These are phyloP conservation scores for Salicornia ramosissima DNA, from an alignment of 148 eudicot genomes.

Conservation along the genomic window DNA sequence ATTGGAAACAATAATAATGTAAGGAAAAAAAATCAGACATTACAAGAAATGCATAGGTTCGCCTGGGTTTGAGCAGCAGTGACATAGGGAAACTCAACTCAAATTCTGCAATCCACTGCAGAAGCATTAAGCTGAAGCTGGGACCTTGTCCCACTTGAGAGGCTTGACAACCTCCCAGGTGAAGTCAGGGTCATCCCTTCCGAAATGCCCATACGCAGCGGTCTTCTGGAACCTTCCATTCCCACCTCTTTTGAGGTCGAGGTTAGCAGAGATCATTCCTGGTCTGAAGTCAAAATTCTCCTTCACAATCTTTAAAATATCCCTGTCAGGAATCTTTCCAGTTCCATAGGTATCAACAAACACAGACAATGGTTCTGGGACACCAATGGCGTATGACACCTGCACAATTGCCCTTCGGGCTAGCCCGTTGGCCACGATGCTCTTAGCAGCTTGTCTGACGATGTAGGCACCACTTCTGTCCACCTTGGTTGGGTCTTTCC, in stretches of 20 bases:
- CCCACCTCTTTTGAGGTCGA: slow-evolving; percentile 61
- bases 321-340: slow-evolving; percentile 61
- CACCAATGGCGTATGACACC: slow-evolving; percentile 68
- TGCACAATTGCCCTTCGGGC: slow-evolving; percentile 65
- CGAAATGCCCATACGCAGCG: slow-evolving; percentile 41
- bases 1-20: slow-evolving; percentile 3
- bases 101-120: background rate
- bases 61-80: background rate
- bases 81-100: slow-evolving; percentile 3
- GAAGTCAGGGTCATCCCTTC: slow-evolving; percentile 43
- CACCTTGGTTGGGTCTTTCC: slow-evolving; percentile 56
- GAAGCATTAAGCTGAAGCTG: slow-evolving; percentile 3
- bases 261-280: slow-evolving; percentile 57
- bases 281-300: slow-evolving; percentile 69
- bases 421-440: slow-evolving; percentile 58
- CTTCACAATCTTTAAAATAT: slow-evolving; percentile 57
- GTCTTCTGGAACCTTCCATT: slow-evolving; percentile 52
- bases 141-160: slow-evolving; percentile 32
- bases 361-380: slow-evolving; percentile 65
- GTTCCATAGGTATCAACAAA: slow-evolving; percentile 61
- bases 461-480: slow-evolving; percentile 69
- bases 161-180: slow-evolving; percentile 47
- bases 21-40: background rate
- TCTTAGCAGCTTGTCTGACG: slow-evolving; percentile 62
- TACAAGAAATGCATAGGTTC: background rate